Evolutionary conservation across 768 basidiomycete genomes (phyloP).

Genomic region (Coprinopsis cinerea): DNA sequence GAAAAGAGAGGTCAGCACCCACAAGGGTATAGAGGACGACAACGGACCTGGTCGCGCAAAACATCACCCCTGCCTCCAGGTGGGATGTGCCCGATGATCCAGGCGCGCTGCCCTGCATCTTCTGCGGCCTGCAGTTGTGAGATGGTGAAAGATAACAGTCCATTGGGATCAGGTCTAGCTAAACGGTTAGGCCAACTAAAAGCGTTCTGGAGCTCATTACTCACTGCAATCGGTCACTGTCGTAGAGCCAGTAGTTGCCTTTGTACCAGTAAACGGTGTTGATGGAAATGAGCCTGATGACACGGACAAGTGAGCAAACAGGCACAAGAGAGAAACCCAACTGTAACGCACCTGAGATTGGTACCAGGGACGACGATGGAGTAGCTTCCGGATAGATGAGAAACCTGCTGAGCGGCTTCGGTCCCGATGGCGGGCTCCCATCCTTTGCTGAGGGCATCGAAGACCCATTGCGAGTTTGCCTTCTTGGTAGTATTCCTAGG

Average conservation of each 20-base stretch:
- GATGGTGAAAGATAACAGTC: constrained; percentile 48
- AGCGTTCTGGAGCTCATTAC: constrained; percentile 8
- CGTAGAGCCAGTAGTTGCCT: constrained; percentile 57
- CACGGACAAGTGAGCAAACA: neutral
- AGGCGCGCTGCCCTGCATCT: constrained; percentile 50
- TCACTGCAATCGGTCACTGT: constrained; percentile 41
- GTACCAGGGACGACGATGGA: constrained; percentile 42
- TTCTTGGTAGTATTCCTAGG: constrained; percentile 39
- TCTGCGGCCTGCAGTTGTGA: constrained; percentile 54
- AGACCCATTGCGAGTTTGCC: constrained; percentile 48
- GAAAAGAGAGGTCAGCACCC: constrained; percentile 2
- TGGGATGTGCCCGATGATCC: constrained; percentile 60
- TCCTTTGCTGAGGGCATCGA: constrained; percentile 42
- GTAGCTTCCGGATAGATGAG: constrained; percentile 51
- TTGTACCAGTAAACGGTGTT: constrained; percentile 62
- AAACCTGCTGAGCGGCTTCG: constrained; percentile 35
- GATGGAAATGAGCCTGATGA: constrained; percentile 48
- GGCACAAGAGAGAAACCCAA: neutral
- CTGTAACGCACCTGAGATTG: constrained; percentile 41
- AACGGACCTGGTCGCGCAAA: constrained; percentile 43
- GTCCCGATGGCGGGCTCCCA: constrained; percentile 36
- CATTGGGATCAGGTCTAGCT: constrained; percentile 47
- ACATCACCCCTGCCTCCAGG: constrained; percentile 39
- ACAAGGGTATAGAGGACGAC: neutral
- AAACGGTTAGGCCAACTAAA: neutral